phyloP scores from a whole-genome alignment of 345 rosid genomes.

The Xanthoceras sorbifolium region DNA sequence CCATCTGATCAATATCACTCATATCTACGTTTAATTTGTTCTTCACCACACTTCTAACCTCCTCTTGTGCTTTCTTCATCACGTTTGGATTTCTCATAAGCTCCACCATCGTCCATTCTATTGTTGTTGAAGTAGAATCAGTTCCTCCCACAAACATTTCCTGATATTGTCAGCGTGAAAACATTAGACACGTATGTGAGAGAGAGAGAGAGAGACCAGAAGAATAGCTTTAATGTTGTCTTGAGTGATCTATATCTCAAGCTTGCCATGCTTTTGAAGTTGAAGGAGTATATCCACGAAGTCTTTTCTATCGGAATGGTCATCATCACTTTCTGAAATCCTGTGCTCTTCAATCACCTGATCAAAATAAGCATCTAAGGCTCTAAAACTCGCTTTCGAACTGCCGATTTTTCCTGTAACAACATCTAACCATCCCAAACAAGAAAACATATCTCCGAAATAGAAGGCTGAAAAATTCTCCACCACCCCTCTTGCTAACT shows the following conservation, averaged over 20 bases:
- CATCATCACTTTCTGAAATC: neutral
- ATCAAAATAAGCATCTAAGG: neutral
- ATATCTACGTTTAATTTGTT: neutral
- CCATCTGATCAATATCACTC: neutral
- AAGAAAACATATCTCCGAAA: neutral
- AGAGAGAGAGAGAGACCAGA: neutral
- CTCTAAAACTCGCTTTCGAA: neutral
- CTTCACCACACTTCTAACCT: constrained; percentile 10
- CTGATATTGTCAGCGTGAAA: neutral
- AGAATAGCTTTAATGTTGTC: neutral
- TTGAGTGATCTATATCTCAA: neutral
- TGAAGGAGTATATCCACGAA: neutral
- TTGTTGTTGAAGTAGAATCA: neutral
- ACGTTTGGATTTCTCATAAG: neutral
- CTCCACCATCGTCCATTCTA: constrained; percentile 12
- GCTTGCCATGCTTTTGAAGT: neutral
- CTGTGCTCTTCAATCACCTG: constrained; percentile 1
- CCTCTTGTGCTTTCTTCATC: constrained; percentile 13
- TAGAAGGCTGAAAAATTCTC: neutral
- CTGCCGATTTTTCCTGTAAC: neutral
- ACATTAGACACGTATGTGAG: neutral
- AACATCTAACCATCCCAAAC: neutral
- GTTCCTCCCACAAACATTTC: constrained; percentile 15
- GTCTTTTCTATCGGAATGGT: neutral
- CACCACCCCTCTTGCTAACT: neutral